phyloP scores from a whole-genome alignment of 2,329 filamentous ascomycete genomes.

The Aspergillus sp. region DNA sequence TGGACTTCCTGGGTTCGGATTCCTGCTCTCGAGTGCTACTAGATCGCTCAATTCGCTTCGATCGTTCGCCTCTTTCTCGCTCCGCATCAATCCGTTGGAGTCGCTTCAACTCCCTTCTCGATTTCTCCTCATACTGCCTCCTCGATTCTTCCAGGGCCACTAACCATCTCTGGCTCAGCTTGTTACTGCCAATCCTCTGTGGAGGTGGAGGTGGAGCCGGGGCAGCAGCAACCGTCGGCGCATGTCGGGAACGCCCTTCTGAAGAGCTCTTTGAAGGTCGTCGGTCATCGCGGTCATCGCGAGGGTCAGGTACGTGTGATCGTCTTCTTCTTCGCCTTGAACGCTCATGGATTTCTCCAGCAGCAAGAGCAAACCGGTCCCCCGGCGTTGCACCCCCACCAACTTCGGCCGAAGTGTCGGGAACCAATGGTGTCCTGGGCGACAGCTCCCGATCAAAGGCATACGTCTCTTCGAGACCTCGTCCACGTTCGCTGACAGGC shows the following conservation, averaged over 20 bases:
- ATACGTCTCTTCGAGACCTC: conserved; percentile 14
- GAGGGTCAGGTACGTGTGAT: conserved; percentile 19
- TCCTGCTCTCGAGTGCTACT: conserved; percentile 12
- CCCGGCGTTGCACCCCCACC: not conserved
- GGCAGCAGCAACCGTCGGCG: not conserved
- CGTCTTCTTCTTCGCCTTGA: conserved; percentile 34
- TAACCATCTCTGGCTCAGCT: conserved; percentile 35
- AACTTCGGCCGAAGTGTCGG: conserved; percentile 3
- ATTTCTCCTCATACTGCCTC: conserved; percentile 35
- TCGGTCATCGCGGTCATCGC: conserved; percentile 32
- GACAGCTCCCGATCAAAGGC: conserved; percentile 21
- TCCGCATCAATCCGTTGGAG: conserved; percentile 20
- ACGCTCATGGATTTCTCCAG: conserved; percentile 13
- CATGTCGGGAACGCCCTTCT: conserved; percentile 29
- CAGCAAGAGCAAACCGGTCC: not conserved
- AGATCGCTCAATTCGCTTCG: conserved; percentile 9
- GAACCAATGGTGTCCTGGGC: not conserved
- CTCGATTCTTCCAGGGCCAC: conserved; percentile 38
- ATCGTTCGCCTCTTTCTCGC: conserved; percentile 21
- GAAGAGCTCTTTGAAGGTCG: conserved; percentile 38
- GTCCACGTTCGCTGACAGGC: not conserved
- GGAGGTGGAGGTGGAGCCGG: conserved; percentile 17
- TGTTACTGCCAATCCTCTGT: conserved; percentile 33
- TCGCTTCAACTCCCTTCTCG: conserved; percentile 19
- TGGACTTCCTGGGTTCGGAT: conserved; percentile 3